These are phyloP conservation scores for Neospora caninum DNA, from an alignment of 169 alveolate species.

Conservation along the genomic window DNA sequence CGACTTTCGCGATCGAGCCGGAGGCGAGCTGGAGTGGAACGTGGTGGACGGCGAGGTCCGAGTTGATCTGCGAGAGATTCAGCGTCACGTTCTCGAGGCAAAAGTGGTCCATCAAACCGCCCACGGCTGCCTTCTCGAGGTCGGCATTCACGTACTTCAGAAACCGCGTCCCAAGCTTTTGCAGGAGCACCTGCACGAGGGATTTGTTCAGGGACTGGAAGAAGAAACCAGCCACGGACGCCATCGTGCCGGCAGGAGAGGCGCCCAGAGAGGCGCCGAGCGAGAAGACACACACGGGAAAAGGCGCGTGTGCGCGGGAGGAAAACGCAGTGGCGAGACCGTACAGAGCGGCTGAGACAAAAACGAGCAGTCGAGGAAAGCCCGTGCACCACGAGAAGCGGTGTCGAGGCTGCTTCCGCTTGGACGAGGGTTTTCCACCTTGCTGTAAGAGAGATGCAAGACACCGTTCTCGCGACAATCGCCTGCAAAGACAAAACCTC, in stretches of 20 bases:
- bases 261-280: neutral
- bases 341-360: too few species aligned
- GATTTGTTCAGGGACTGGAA: constrained; percentile 13
- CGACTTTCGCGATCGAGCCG: constrained; percentile 12
- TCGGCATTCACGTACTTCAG: constrained; percentile 13
- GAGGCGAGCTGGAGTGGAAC: neutral
- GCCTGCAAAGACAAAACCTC: too few species aligned
- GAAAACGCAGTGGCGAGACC: neutral
- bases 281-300: neutral
- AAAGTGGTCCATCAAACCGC: constrained; percentile 20
- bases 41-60: neutral
- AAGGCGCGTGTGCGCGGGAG: neutral
- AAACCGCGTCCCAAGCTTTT: neutral
- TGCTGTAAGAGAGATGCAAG: too few species aligned
- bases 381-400: too few species aligned
- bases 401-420: too few species aligned
- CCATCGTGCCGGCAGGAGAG: neutral
- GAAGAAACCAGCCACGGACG: constrained; percentile 22
- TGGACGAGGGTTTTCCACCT: too few species aligned
- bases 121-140: constrained; percentile 33
- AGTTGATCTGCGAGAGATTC: constrained; percentile 4
- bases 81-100: neutral
- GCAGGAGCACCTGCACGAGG: constrained; percentile 19
- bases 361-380: too few species aligned
- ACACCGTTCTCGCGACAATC: too few species aligned